phyloP scores from a whole-genome alignment of 495 filamentous ascomycete species.

The Lophiotrema nucula region DNA sequence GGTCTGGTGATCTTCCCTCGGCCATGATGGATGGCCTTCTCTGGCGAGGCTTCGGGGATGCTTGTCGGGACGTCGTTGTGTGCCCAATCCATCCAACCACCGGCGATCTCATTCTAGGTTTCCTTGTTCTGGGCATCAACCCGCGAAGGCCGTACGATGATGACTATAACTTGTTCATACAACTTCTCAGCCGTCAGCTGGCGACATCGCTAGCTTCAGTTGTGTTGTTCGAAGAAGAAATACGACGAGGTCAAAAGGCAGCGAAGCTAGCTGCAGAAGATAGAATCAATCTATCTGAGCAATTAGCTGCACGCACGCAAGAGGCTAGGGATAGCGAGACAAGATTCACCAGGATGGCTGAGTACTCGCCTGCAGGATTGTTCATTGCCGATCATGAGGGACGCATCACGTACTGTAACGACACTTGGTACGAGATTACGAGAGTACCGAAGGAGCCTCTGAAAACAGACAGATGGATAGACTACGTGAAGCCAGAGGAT shows the following conservation, averaged over 20 bases:
- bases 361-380: slow-evolving; percentile 69
- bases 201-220: slow-evolving; percentile 70
- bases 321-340: slow-evolving; percentile 68
- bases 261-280: slow-evolving; percentile 65
- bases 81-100: slow-evolving; percentile 71
- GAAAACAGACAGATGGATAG: slow-evolving; percentile 61
- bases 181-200: slow-evolving; percentile 66
- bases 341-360: slow-evolving; percentile 72
- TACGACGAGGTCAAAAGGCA: slow-evolving; percentile 62
- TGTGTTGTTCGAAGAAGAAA: slow-evolving; percentile 72
- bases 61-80: slow-evolving; percentile 62
- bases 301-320: slow-evolving; percentile 63
- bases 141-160: slow-evolving; percentile 67
- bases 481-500: slow-evolving; percentile 63
- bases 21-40: slow-evolving; percentile 60
- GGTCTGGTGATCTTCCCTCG: slow-evolving; percentile 57
- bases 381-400: slow-evolving; percentile 66
- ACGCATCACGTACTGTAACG: slow-evolving; percentile 67
- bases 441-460: slow-evolving; percentile 49
- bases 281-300: slow-evolving; percentile 63
- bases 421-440: slow-evolving; percentile 64
- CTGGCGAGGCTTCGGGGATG: slow-evolving; percentile 64
- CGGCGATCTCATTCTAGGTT: slow-evolving; percentile 61
- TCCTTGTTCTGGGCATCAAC: slow-evolving; percentile 68
- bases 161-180: slow-evolving; percentile 68